phyloP scores from a whole-genome alignment of 2,329 filamentous ascomycete species.

The Diplocarpon rosae region DNA sequence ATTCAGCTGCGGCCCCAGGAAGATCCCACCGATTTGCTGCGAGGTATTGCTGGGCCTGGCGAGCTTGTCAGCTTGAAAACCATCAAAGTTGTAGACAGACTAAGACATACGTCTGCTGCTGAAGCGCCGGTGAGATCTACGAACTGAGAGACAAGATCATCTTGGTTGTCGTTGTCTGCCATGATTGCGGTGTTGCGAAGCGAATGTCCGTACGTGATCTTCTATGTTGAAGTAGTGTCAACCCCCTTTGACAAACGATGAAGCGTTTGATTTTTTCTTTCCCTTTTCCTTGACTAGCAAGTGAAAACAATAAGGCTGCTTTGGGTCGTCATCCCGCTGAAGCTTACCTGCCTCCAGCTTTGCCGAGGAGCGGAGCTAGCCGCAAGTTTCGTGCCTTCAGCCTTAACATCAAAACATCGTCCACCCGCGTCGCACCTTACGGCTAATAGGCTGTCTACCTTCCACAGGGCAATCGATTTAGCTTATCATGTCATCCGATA shows the following conservation, averaged over 20 bases:
- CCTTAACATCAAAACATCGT: background rate
- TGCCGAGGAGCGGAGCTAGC: too few species aligned
- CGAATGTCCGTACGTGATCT: too few species aligned
- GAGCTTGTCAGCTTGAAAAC: constrained; percentile 3
- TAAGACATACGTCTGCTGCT: constrained; percentile 34
- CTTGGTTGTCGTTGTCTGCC: constrained; percentile 30
- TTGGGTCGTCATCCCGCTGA: too few species aligned
- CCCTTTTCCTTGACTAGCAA: too few species aligned
- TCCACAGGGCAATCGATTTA: background rate
- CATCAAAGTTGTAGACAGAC: background rate
- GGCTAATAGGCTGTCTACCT: background rate
- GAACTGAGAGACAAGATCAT: constrained; percentile 41
- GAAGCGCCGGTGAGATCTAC: constrained; percentile 42
- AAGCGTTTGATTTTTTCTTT: too few species aligned
- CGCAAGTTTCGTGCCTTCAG: background rate
- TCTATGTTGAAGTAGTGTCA: too few species aligned
- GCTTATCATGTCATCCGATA: constrained; percentile 41
- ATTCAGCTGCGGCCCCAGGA: constrained; percentile 48
- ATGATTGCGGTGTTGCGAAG: constrained; percentile 23
- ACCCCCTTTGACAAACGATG: too few species aligned
- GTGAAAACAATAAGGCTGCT: too few species aligned
- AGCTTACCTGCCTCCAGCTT: too few species aligned
- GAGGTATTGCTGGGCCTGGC: constrained; percentile 50
- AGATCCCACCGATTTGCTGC: constrained; percentile 56
- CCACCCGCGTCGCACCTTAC: background rate